Percentiles rank a stretch among this genome's conserved stretches.
Evolutionary conservation across 163 green algal genomes (phyloP).

Genomic region (Prototheca wickerhamii): DNA sequence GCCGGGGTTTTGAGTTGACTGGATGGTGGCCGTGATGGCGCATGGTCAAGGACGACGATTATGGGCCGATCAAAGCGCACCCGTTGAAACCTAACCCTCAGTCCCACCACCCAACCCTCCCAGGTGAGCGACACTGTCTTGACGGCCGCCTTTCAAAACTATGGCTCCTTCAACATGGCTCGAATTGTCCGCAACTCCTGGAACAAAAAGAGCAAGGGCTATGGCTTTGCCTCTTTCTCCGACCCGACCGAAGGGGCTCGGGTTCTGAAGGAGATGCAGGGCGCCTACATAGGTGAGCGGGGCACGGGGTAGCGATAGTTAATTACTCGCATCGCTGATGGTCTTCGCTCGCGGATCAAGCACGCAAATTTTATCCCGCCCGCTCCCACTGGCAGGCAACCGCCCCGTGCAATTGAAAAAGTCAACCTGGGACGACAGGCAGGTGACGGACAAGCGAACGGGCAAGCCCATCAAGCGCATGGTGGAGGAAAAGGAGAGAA

Average conservation of each 20-base stretch:
- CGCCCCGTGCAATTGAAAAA: constrained; percentile 83
- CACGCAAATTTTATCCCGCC: constrained; percentile 7
- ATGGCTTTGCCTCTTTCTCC: constrained; percentile 84
- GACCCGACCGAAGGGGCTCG: constrained; percentile 70
- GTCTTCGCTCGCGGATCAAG: not conserved
- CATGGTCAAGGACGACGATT: too few relatives aligned
- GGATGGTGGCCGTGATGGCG: not conserved
- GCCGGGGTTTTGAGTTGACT: not conserved
- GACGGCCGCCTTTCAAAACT: constrained; percentile 78
- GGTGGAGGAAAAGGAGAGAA: constrained; percentile 7
- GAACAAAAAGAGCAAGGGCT: constrained; percentile 86
- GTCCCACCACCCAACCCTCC: too few relatives aligned
- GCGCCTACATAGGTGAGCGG: constrained; percentile 72
- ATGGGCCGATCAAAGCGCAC: not conserved
- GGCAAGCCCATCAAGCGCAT: constrained; percentile 10
- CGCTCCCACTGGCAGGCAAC: constrained; percentile 46
- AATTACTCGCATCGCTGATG: not conserved
- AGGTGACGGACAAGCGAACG: constrained; percentile 17
- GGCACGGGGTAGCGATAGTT: not conserved
- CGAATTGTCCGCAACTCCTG: constrained; percentile 71
- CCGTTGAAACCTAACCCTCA: not conserved
- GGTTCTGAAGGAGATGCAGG: constrained; percentile 84
- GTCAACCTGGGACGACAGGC: constrained; percentile 69
- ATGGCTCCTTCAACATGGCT: constrained; percentile 76
- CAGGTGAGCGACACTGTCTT: constrained; percentile 86